phyloP scores from a whole-genome alignment of 2,329 filamentous ascomycete species.

The Tricladium varicosporioides region DNA sequence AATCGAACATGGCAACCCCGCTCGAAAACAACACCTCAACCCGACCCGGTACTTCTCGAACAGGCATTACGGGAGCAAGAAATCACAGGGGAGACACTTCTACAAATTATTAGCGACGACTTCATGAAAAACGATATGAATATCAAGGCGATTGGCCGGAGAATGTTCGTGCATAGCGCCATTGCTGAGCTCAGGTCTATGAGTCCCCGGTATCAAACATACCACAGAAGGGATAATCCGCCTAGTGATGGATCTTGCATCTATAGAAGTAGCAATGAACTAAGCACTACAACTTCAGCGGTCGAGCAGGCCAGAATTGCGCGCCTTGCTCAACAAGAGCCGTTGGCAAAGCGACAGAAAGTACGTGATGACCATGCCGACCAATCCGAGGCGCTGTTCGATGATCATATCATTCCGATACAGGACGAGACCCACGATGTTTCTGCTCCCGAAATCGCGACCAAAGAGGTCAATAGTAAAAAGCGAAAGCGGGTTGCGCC shows the following conservation, averaged over 20 bases:
- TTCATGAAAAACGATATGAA: conserved; percentile 27
- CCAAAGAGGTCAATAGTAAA: conserved; percentile 18
- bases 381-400: too few relatives aligned
- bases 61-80: conserved; percentile 56
- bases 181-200: conserved; percentile 53
- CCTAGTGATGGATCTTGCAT: conserved; percentile 1
- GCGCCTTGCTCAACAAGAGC: conserved; percentile 1
- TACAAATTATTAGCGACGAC: conserved; percentile 24
- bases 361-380: background rate
- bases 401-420: too few relatives aligned
- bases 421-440: too few relatives aligned
- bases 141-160: conserved; percentile 23
- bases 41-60: conserved; percentile 53
- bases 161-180: conserved; percentile 47
- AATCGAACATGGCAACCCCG: conserved; percentile 47
- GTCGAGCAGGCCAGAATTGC: background rate
- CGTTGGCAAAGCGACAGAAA: conserved; percentile 30
- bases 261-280: background rate
- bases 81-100: conserved; percentile 39
- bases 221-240: background rate
- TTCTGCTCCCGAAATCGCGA: too few relatives aligned
- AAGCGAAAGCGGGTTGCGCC: conserved; percentile 35
- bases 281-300: background rate
- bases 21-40: conserved; percentile 35
- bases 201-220: conserved; percentile 48